Percentiles rank a stretch among this genome's conserved stretches.
phyloP scores from a whole-genome alignment of 73 alveolate genomes.

The Paramecium biaurelia region DNA sequence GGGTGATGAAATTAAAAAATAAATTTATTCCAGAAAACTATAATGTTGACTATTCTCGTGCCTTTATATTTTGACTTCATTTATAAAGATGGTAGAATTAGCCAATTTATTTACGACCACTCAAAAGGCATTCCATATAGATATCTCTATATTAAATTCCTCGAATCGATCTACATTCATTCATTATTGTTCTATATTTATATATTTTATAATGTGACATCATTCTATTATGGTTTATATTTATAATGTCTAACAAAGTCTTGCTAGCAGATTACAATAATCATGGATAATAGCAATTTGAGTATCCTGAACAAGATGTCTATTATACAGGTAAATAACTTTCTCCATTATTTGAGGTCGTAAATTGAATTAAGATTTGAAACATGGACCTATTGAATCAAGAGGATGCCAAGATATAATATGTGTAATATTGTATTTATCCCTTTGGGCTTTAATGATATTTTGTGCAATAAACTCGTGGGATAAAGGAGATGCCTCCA shows the following conservation, averaged over 20 bases:
- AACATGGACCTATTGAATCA: neutral
- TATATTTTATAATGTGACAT: neutral
- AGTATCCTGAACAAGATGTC: constrained; percentile 5
- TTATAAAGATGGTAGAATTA: constrained; percentile 17
- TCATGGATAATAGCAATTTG: neutral
- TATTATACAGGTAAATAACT: neutral
- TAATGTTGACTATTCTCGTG: neutral
- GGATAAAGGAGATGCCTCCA: neutral
- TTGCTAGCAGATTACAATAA: neutral
- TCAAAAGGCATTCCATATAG: neutral
- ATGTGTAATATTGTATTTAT: neutral
- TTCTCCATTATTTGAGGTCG: neutral
- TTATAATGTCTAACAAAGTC: neutral
- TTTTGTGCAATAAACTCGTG: neutral
- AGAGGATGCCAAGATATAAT: constrained; percentile 19
- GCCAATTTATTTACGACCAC: constrained; percentile 9
- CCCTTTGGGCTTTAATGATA: constrained; percentile 24
- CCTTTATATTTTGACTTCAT: constrained; percentile 1
- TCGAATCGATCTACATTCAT: neutral
- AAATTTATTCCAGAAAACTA: neutral
- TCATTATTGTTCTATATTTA: neutral
- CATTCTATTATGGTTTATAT: constrained; percentile 19
- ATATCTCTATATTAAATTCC: neutral
- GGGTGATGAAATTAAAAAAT: neutral
- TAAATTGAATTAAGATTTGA: neutral